phyloP scores from a whole-genome alignment of 345 rosid species.

The Sonneratia caseolaris region DNA sequence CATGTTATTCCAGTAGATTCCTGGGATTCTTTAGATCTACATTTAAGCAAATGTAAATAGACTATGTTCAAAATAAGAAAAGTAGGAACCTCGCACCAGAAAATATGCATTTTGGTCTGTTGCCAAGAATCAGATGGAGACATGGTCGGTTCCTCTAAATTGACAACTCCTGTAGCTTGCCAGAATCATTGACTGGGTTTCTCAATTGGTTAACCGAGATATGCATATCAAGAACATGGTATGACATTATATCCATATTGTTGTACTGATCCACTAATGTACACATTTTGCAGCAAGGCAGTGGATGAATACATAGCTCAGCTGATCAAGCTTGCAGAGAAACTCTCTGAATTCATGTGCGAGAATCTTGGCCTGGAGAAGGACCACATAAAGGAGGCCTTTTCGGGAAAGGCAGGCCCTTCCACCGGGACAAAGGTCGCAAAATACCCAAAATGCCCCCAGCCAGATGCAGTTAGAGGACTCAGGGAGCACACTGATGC shows the following conservation, averaged over 20 bases:
- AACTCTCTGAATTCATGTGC: slow-evolving; percentile 54
- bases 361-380: slow-evolving; percentile 69
- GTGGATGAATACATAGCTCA: slow-evolving; percentile 66
- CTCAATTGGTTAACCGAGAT: not conserved
- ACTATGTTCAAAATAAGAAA: not conserved
- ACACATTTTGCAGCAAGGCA: slow-evolving; percentile 39
- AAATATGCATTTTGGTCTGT: too few relatives aligned
- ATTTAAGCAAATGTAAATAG: too few relatives aligned
- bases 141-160: not conserved
- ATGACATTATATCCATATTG: not conserved
- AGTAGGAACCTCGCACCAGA: not conserved
- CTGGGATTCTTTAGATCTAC: not conserved
- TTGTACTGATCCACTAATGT: slow-evolving; percentile 1
- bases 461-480: slow-evolving; percentile 73
- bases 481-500: slow-evolving; percentile 87
- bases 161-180: not conserved
- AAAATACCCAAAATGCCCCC: slow-evolving; percentile 65
- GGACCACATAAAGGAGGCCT: slow-evolving; percentile 38
- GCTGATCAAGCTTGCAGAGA: slow-evolving; percentile 54
- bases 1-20: not conserved
- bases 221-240: not conserved
- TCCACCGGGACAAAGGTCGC: slow-evolving; percentile 87
- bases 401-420: slow-evolving; percentile 60
- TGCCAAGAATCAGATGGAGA: too few relatives aligned
- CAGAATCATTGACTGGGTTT: not conserved